Percentiles rank a stretch among this genome's conserved stretches.
Evolutionary conservation across 2,329 filamentous ascomycete genomes (phyloP).

Genomic region (Hymenoscyphus fructigenus): DNA sequence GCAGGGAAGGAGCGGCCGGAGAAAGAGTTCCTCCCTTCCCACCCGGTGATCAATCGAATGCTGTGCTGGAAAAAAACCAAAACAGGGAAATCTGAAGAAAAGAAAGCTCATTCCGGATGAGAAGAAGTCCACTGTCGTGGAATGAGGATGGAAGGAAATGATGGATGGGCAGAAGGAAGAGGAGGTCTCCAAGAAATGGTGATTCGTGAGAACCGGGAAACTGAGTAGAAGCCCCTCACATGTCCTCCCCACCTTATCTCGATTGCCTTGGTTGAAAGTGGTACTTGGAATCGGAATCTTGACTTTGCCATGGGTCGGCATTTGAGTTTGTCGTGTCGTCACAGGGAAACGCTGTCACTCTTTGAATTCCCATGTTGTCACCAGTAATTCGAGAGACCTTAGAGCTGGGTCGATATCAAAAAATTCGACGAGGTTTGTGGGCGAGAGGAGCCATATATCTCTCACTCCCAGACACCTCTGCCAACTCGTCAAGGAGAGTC

Average conservation of each 20-base stretch:
- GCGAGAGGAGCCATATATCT: not conserved
- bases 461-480: not conserved
- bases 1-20: not conserved
- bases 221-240: not conserved
- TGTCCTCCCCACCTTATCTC: not conserved
- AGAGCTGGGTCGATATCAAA: no score
- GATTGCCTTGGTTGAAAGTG: not conserved
- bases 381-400: no score
- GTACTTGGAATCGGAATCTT: not conserved
- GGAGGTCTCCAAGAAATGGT: not conserved
- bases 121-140: no score
- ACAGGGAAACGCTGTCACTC: not conserved
- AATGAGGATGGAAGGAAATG: not conserved
- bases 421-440: no score
- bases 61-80: not conserved
- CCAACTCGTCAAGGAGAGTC: not conserved
- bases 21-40: not conserved
- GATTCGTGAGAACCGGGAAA: not conserved
- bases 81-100: no score
- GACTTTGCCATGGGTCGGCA: not conserved
- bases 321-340: not conserved
- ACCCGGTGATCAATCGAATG: not conserved
- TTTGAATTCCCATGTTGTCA: no score
- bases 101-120: no score
- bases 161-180: no score